phyloP scores from a whole-genome alignment of 768 basidiomycete species.

The Coprinopsis strossmayeri region DNA sequence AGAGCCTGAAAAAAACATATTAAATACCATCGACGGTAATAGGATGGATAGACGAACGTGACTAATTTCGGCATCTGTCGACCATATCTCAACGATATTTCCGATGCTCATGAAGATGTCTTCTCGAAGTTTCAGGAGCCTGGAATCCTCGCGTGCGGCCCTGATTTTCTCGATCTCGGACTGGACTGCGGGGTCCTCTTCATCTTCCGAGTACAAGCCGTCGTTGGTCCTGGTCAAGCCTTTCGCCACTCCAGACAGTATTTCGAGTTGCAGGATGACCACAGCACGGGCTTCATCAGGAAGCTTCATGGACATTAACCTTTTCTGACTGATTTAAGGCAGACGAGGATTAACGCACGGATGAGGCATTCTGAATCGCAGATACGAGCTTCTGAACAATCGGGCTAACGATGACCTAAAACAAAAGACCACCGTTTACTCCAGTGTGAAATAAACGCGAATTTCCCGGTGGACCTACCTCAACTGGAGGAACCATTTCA shows the following conservation, averaged over 20 bases:
- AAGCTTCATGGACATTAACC: no score
- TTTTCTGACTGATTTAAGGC: no score
- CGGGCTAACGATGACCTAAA: slow-evolving; percentile 67
- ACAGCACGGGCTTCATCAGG: slow-evolving; percentile 66
- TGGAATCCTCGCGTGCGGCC: slow-evolving; percentile 55
- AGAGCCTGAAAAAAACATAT: slow-evolving; percentile 42
- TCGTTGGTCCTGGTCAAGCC: slow-evolving; percentile 80
- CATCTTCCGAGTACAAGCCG: slow-evolving; percentile 52
- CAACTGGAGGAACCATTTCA: slow-evolving; percentile 73
- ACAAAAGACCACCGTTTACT: not conserved
- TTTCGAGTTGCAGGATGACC: slow-evolving; percentile 70
- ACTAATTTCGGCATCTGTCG: slow-evolving; percentile 67
- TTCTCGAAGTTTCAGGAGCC: slow-evolving; percentile 59
- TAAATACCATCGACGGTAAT: not conserved
- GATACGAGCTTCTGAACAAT: slow-evolving; percentile 65
- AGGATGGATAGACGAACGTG: slow-evolving; percentile 39
- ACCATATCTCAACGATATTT: slow-evolving; percentile 67
- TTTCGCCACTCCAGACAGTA: slow-evolving; percentile 78
- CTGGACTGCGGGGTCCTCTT: slow-evolving; percentile 44
- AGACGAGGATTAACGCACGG: slow-evolving; percentile 33
- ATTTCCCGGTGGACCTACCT: slow-evolving; percentile 51
- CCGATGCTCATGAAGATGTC: slow-evolving; percentile 55
- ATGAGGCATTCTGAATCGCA: slow-evolving; percentile 46
- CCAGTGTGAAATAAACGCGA: not conserved
- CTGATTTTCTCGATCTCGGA: slow-evolving; percentile 50